Evolutionary conservation across 768 basidiomycete species (phyloP).

Genomic region (Mycena pura): DNA sequence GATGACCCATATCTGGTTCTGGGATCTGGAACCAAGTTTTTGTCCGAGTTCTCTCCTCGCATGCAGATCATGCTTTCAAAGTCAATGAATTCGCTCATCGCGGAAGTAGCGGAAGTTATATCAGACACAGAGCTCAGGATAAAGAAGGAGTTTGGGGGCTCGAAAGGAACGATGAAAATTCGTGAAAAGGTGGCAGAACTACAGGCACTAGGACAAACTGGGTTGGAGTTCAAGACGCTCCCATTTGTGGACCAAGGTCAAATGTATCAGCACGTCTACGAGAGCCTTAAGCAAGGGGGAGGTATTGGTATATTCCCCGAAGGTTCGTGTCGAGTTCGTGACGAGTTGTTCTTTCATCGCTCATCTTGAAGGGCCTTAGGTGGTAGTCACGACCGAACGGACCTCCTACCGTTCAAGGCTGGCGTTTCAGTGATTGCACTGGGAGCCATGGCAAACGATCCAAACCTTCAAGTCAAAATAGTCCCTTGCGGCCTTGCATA

Average conservation of each 20-base stretch:
- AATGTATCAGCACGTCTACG: conserved; percentile 95
- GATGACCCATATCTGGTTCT: conserved; percentile 81
- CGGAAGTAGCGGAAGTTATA: conserved; percentile 86
- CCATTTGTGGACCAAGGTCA: conserved; percentile 92
- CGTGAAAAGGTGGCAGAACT: conserved; percentile 72
- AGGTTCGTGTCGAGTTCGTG: too few species aligned
- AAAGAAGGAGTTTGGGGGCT: conserved; percentile 87
- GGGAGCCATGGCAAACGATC: conserved; percentile 94
- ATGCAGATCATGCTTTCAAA: conserved; percentile 91
- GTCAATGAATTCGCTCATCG: conserved; percentile 73
- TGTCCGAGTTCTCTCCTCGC: conserved; percentile 69
- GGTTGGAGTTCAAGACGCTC: conserved; percentile 81
- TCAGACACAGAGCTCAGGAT: conserved; percentile 85
- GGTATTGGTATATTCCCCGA: conserved; percentile 98
- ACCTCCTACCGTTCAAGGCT: conserved; percentile 94
- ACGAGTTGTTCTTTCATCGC: not conserved
- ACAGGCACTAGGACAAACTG: conserved; percentile 58
- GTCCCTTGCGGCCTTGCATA: conserved; percentile 83
- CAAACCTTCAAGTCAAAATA: conserved; percentile 86
- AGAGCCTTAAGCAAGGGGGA: conserved; percentile 82
- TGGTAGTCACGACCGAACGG: conserved; percentile 97
- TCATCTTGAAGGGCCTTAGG: conserved; percentile 54
- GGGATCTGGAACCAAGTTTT: conserved; percentile 82
- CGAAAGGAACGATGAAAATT: conserved; percentile 72
- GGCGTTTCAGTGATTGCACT: conserved; percentile 98